Evolutionary conservation across 148 eudicot genomes (phyloP).

Genomic region (Chenopodium formosanum): DNA sequence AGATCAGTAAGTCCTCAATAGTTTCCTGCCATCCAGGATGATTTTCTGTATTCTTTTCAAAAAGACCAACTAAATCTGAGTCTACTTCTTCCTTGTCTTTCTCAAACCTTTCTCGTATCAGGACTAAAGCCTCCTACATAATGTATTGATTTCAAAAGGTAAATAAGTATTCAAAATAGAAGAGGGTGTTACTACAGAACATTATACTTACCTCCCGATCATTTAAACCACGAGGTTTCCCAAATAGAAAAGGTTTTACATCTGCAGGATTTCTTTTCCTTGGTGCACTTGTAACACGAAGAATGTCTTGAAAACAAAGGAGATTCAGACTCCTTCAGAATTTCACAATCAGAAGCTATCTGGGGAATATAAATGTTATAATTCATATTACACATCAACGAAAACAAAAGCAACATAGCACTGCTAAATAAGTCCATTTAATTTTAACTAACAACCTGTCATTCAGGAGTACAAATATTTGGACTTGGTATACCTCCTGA

Average conservation of each 20-base stretch:
- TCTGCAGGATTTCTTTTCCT: slow-evolving; percentile 85
- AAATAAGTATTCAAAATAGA: slow-evolving; percentile 10
- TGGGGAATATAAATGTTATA: slow-evolving; percentile 14
- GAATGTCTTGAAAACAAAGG: slow-evolving; percentile 98
- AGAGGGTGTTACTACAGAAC: no score
- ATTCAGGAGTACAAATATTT: slow-evolving; percentile 74
- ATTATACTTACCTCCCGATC: slow-evolving; percentile 59
- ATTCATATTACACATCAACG: no score
- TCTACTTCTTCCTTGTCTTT: slow-evolving; percentile 99
- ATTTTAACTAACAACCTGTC: slow-evolving; percentile 58
- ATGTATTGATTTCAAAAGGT: slow-evolving; percentile 1
- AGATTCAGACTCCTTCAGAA: slow-evolving; percentile 98
- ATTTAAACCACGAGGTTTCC: slow-evolving; percentile 93
- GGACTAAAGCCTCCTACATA: slow-evolving; percentile 78
- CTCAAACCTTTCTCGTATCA: slow-evolving; percentile 88
- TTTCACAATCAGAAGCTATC: slow-evolving; percentile 82
- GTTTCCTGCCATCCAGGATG: slow-evolving; percentile 97
- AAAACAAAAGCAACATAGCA: background rate
- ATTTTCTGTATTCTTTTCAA: slow-evolving; percentile 83
- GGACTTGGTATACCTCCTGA: slow-evolving; percentile 61
- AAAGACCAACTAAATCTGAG: slow-evolving; percentile 78
- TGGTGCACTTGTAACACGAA: slow-evolving; percentile 93
- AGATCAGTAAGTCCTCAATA: slow-evolving; percentile 82
- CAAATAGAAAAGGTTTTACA: slow-evolving; percentile 75
- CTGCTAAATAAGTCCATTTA: background rate